phyloP scores from a whole-genome alignment of 1,139 yeast genomes.

The Saccharomyces hybrid region DNA sequence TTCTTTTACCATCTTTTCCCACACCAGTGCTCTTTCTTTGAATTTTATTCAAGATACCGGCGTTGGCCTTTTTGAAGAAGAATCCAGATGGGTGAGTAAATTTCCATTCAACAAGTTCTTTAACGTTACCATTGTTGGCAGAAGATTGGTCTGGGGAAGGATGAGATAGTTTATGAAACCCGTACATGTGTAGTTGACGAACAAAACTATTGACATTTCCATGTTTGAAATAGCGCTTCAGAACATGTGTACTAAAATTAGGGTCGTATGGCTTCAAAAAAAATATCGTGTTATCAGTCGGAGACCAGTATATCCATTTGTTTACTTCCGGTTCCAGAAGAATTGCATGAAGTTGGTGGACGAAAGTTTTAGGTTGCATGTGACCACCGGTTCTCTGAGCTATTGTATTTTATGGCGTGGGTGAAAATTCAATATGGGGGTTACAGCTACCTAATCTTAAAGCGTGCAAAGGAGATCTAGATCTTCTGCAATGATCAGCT shows the following conservation, averaged over 20 bases:
- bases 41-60: slow-evolving; percentile 29
- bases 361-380: slow-evolving; percentile 20
- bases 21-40: slow-evolving; percentile 29
- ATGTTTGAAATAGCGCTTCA: slow-evolving; percentile 69
- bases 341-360: slow-evolving; percentile 29
- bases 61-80: slow-evolving; percentile 70
- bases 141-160: slow-evolving; percentile 12
- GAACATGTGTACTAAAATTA: slow-evolving; percentile 52
- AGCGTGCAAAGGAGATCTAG: not conserved
- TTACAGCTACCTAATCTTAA: not conserved
- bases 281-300: slow-evolving; percentile 50
- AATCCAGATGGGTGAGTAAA: slow-evolving; percentile 77
- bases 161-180: slow-evolving; percentile 32
- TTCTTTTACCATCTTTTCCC: slow-evolving; percentile 30
- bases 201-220: slow-evolving; percentile 74
- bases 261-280: slow-evolving; percentile 61
- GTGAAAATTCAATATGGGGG: not conserved
- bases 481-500: not conserved
- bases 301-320: slow-evolving; percentile 70
- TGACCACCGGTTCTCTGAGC: not conserved
- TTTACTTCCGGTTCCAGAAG: slow-evolving; percentile 20
- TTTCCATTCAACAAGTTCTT: slow-evolving; percentile 55
- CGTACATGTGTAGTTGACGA: slow-evolving; percentile 75
- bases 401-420: not conserved
- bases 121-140: slow-evolving; percentile 12